These are phyloP conservation scores for Henckelia pumila DNA, from an alignment of 257 asterid genomes.

Conservation along the genomic window DNA sequence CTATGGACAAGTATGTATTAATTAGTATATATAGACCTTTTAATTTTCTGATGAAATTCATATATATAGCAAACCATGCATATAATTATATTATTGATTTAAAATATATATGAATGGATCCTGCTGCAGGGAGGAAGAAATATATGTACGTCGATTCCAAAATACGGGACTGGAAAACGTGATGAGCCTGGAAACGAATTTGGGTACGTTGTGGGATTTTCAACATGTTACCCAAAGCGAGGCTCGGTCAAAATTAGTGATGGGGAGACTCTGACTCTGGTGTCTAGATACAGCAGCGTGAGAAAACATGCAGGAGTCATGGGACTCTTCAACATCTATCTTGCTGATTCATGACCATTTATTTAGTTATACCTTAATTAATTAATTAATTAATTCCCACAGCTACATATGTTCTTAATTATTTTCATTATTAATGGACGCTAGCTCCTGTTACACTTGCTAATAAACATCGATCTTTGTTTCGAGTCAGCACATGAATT, in stretches of 20 bases:
- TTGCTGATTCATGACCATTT: too few relatives aligned
- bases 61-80: not conserved
- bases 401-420: too few relatives aligned
- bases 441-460: too few relatives aligned
- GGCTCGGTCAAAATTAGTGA: slow-evolving; percentile 29
- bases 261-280: slow-evolving; percentile 32
- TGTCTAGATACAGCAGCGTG: slow-evolving; percentile 28
- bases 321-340: slow-evolving; percentile 28
- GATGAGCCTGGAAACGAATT: slow-evolving; percentile 31
- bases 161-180: slow-evolving; percentile 32
- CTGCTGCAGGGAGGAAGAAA: not conserved
- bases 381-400: too few relatives aligned
- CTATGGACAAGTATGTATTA: not conserved
- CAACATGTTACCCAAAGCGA: slow-evolving; percentile 38
- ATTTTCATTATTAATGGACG: too few relatives aligned
- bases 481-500: too few relatives aligned
- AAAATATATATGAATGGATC: too few relatives aligned
- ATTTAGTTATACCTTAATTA: too few relatives aligned
- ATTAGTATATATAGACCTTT: too few relatives aligned
- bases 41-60: too few relatives aligned
- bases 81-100: too few relatives aligned
- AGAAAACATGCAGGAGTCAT: slow-evolving; percentile 36
- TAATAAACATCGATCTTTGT: too few relatives aligned
- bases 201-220: slow-evolving; percentile 43
- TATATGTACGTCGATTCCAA: not conserved